Evolutionary conservation across 139 green algal genomes (phyloP).

Genomic region (Tetraselmis chui): DNA sequence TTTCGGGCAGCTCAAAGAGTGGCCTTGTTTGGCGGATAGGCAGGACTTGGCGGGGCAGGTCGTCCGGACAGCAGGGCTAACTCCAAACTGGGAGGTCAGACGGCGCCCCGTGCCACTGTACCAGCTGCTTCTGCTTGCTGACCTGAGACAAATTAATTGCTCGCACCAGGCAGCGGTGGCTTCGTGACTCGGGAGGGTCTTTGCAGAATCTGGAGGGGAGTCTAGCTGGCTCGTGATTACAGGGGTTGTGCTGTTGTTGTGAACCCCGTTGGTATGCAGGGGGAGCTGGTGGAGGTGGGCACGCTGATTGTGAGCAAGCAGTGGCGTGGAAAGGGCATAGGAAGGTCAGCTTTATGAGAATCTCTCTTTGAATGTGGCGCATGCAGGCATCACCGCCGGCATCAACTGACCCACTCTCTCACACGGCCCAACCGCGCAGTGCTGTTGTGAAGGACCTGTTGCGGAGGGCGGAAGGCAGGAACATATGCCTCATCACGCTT

Average conservation of each 20-base stretch:
- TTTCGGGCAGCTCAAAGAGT: neutral
- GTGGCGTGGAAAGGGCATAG: neutral
- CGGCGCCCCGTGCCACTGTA: too few species aligned
- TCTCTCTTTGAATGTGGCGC: too few species aligned
- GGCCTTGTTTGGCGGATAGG: neutral
- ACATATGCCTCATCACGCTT: neutral
- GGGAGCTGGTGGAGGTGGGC: neutral
- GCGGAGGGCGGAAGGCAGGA: neutral
- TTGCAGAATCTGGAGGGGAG: too few species aligned
- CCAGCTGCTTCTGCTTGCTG: too few species aligned
- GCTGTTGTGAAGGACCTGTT: neutral
- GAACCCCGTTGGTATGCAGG: neutral
- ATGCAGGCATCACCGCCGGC: too few species aligned
- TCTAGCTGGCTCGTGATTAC: too few species aligned
- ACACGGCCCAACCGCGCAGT: too few species aligned
- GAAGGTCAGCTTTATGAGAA: neutral
- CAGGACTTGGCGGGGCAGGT: neutral
- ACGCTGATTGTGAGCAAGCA: neutral
- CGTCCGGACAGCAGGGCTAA: neutral
- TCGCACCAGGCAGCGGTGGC: too few species aligned
- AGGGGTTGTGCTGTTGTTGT: too few species aligned
- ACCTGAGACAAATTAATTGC: too few species aligned
- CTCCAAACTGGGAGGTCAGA: neutral
- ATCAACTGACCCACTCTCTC: too few species aligned
- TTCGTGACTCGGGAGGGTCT: too few species aligned